Base-by-base conservation (phyloP, 371 early-diverging fungal genomes). In the Choanephora cucurbitarum region DNA sequence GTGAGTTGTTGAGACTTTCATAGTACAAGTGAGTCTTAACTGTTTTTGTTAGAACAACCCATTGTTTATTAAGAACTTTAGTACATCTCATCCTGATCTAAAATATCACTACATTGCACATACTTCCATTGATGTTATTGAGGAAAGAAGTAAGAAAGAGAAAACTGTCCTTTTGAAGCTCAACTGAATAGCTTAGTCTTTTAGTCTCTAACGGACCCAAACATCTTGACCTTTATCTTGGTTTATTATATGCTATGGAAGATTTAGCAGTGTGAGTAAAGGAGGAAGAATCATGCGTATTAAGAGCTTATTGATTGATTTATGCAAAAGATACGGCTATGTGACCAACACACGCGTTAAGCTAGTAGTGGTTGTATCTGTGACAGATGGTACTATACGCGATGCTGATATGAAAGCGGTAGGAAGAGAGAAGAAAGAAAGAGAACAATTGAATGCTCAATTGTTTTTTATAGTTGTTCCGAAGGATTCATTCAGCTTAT, bases 51-150 rank as follows among this genome's bases (percentile, higher is more conserved):
- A 91, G 87, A 93, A 91, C 72, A 91, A 91, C 69, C 95, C 95
- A 3, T 62, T 95, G 21, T 92, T 81, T 71, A 80, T 93, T 53
- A 85, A 86, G 58, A 89, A 84, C 69, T 91, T 90, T 65, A 87
- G 82, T 50, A 64, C 77, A 13, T 71, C 79, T 41, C 89, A 91
- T 64, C 84, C 88, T 14, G 91, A 91, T 66, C 81, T 93, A 39
- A 91, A 92, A 66, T 93, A 87, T 70, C 91, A 92, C 70, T 93
- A 91, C 66, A 75, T 93, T 70, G 91, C 91, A 28, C 92, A 93
- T 57, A 93, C 92, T 0, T 87, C 93, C 0, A 87, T 88, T 59
- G 94, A 95, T 67, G 84, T 92, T 6, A 89, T 93, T 61, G 95
- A 93, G 61, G 94, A 92, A 70, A 79, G 91, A 65, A 86, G 90